Conservation (phyloP, 257 asterid species). For the Lantana camara region DNA sequence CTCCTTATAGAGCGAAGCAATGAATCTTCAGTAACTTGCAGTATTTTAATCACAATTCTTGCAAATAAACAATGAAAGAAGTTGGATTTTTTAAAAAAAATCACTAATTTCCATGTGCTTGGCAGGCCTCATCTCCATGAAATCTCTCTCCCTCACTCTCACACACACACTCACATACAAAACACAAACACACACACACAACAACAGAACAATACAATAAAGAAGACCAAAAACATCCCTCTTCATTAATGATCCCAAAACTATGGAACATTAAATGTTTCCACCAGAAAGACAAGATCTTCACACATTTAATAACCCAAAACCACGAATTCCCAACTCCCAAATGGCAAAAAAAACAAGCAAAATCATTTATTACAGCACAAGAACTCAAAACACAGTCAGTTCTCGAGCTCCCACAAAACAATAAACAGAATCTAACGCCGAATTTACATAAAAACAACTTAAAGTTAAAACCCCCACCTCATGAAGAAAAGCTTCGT, state of each 20-base stretch:
- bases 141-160: too few relatives aligned
- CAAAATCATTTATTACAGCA: neutral
- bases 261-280: slow-evolving; percentile 30
- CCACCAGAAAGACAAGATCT: neutral
- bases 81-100: slow-evolving; percentile 3
- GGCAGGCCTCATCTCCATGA: slow-evolving; percentile 26
- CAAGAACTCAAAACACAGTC: neutral
- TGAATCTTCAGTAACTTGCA: neutral
- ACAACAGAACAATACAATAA: neutral
- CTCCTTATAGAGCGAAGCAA: slow-evolving; percentile 1
- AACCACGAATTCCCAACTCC: slow-evolving; percentile 15
- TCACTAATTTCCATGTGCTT: slow-evolving; percentile 5
- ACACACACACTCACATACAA: neutral
- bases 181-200: neutral
- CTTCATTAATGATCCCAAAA: slow-evolving; percentile 19
- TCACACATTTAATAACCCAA: neutral
- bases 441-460: too few relatives aligned
- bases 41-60: neutral
- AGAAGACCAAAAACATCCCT: neutral
- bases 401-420: neutral
- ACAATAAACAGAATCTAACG: slow-evolving; percentile 1
- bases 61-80: slow-evolving; percentile 5
- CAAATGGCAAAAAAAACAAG: neutral
- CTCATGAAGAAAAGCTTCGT: slow-evolving; percentile 77
- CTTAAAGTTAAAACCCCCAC: slow-evolving; percentile 25